These are phyloP conservation scores for Penicillium fimorum DNA, from an alignment of 495 filamentous ascomycete genomes.

Conservation along the genomic window DNA sequence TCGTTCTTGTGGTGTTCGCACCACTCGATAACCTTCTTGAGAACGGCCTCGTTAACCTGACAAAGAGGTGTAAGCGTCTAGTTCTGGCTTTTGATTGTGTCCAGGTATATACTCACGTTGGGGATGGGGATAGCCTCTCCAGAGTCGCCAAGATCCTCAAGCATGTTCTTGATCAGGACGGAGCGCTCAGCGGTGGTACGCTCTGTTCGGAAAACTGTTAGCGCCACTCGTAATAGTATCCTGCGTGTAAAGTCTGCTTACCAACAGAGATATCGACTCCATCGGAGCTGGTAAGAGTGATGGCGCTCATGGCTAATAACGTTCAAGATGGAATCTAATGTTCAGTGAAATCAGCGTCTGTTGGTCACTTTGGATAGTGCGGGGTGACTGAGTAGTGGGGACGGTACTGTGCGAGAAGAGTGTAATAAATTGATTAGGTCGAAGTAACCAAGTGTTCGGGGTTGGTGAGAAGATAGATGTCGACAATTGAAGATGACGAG, in stretches of 20 bases:
- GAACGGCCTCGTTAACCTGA: conserved; percentile 88
- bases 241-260: conserved; percentile 31
- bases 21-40: conserved; percentile 97
- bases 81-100: background rate
- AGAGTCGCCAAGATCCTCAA: conserved; percentile 83
- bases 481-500: background rate
- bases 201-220: conserved; percentile 50
- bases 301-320: conserved; percentile 15
- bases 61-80: background rate
- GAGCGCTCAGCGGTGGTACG: conserved; percentile 86
- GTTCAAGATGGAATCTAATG: background rate
- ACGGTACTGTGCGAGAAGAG: background rate
- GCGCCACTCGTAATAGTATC: background rate
- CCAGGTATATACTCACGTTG: conserved; percentile 60
- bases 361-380: background rate
- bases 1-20: conserved; percentile 91
- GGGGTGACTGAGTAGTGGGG: background rate
- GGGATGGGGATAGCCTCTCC: conserved; percentile 76
- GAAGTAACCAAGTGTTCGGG: background rate
- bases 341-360: background rate
- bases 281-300: conserved; percentile 60
- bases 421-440: background rate
- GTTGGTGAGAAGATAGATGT: background rate
- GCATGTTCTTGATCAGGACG: conserved; percentile 94
- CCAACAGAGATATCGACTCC: conserved; percentile 53